Evolutionary conservation across 345 rosid species (phyloP), one percentile per base, ranked within the genome.

Genomic region (Gossypioides kirkii): DNA sequence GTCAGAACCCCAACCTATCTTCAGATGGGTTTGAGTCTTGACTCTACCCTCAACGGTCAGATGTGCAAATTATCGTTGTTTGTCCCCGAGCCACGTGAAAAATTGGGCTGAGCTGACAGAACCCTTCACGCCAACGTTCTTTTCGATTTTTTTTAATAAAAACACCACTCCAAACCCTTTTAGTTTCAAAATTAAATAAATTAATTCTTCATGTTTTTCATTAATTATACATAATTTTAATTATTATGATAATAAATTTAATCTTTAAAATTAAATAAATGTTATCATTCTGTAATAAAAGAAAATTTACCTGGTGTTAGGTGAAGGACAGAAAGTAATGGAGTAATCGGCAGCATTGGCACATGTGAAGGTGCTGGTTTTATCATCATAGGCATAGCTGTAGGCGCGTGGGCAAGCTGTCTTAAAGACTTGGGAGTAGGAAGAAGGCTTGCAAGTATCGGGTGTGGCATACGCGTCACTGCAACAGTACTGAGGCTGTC

Each of bases 351-450:
- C 84, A 28, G 94, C 85, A 28, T 20, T 85, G 13, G 90, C 86
- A 75, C 99, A 95, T 8, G 98, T 95, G 88, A 95, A 95, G 78
- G 99, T 95, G 71, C 99, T 93, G 22, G 85, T 84, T 80, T 83
- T 82, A 61, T 95, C 99, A 76, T 95, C 99, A 68, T 93, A 95
- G 5, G 99, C 99, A 61, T 95, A 95, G 89, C 99, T 95, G 83
- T 92, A 95, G 14, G 98, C 99, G 69, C 72, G 82, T 32, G 98
- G 99, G 26, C 99, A 95, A 8, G 91, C 94, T 61, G 25, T 86
- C 83, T 92, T 95, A 73, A 95, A 95, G 2, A 78, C 71, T 82
- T 71, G 70, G 13, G 99, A 88, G 74, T 91, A 92, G 3, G 86
- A 70, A 8, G 97, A 86, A 4, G 99, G 96, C 75, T 84, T 83